phyloP scores from a whole-genome alignment of 1,284 basidiomycete genomes.

The Singerocomus rubriflavus region DNA sequence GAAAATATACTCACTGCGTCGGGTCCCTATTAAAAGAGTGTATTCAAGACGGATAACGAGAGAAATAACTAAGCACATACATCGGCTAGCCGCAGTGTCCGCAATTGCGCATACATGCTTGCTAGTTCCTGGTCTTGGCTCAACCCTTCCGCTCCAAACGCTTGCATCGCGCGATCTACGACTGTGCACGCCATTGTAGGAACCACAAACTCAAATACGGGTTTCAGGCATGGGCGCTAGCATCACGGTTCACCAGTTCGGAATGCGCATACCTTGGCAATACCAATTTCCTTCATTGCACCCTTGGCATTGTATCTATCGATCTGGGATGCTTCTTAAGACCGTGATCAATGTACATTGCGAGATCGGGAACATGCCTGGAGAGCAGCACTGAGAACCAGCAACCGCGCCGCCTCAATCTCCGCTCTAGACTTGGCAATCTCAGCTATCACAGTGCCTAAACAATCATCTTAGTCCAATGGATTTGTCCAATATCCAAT shows the following conservation, averaged over 20 bases:
- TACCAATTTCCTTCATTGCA: constrained; percentile 95
- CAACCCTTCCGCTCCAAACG: constrained; percentile 92
- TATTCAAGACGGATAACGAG: constrained; percentile 6
- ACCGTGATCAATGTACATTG: background rate
- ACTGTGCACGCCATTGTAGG: constrained; percentile 85
- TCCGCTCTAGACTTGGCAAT: constrained; percentile 92
- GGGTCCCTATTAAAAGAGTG: constrained; percentile 58
- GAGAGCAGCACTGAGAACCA: constrained; percentile 91
- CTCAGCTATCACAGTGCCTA: constrained; percentile 85
- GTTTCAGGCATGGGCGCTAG: constrained; percentile 5
- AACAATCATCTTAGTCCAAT: constrained; percentile 4
- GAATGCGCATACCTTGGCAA: constrained; percentile 72
- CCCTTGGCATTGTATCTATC: constrained; percentile 90
- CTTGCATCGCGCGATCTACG: constrained; percentile 93
- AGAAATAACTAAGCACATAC: constrained; percentile 44
- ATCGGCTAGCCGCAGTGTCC: constrained; percentile 90
- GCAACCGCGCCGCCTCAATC: constrained; percentile 82
- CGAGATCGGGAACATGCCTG: constrained; percentile 47
- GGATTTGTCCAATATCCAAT: background rate
- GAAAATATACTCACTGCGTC: constrained; percentile 55
- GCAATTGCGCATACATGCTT: constrained; percentile 70
- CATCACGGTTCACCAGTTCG: background rate
- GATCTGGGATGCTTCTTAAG: constrained; percentile 57
- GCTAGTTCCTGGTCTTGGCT: constrained; percentile 89
- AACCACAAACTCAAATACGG: constrained; percentile 72